A percentile compares a stretch with the other conserved stretches of the same genome.
Evolutionary conservation across 164 flowering plant species (phyloP).

Genomic region (Protea cynaroides): DNA sequence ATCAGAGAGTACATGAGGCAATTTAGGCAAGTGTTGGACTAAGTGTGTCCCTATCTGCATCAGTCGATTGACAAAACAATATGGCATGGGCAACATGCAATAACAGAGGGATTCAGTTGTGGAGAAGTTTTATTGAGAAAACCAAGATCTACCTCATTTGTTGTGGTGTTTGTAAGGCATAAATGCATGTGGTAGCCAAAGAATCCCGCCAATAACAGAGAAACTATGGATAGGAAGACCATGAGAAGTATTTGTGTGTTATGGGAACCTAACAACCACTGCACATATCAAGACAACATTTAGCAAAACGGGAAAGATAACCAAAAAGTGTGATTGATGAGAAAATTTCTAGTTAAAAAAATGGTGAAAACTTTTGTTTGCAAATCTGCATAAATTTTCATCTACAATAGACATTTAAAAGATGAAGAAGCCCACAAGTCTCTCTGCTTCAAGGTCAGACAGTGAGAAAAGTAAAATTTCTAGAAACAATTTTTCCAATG

Average conservation of each 20-base stretch:
- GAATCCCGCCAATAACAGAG: slow-evolving; percentile 77
- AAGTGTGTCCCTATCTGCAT: not conserved
- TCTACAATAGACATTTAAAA: no score
- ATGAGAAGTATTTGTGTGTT: slow-evolving; percentile 90
- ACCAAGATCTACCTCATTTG: slow-evolving; percentile 66
- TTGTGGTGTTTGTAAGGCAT: slow-evolving; percentile 81
- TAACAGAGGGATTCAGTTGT: slow-evolving; percentile 3
- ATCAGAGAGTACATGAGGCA: not conserved
- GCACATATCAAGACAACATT: slow-evolving; percentile 19
- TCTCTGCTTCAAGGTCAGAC: no score
- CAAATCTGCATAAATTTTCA: no score
- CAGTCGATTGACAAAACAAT: not conserved
- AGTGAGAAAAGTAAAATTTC: no score
- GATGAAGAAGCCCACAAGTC: no score
- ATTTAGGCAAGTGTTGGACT: not conserved
- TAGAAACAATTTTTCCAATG: no score
- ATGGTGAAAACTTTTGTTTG: no score
- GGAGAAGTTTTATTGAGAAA: not conserved
- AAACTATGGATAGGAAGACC: slow-evolving; percentile 79
- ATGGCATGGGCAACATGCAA: not conserved
- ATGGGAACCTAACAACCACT: slow-evolving; percentile 87
- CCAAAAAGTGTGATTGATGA: no score
- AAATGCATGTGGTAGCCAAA: slow-evolving; percentile 80
- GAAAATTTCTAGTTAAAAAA: no score
- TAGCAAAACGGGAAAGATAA: not conserved